Evolutionary conservation across 441 rosid species (phyloP).

Genomic region (Eutrema salsugineum): DNA sequence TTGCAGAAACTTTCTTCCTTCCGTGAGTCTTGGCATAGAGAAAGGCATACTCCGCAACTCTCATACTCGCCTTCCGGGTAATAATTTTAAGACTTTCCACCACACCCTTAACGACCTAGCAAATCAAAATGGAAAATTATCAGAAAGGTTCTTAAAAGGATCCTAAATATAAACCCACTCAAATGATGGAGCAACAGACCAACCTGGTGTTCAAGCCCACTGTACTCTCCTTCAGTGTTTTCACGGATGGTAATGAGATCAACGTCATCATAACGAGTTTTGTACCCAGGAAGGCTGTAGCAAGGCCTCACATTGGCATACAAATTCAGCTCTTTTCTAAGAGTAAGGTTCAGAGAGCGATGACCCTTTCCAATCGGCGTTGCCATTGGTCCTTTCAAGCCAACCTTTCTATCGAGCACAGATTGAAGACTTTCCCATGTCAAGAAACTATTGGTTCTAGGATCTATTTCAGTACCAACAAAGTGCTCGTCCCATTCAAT

Average conservation of each 20-base stretch:
- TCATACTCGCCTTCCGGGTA: slow-evolving; percentile 90
- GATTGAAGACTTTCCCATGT: slow-evolving; percentile 98
- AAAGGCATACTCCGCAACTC: slow-evolving; percentile 98
- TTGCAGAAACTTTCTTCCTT: slow-evolving; percentile 90
- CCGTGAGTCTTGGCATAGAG: slow-evolving; percentile 91
- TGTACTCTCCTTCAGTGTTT: slow-evolving; percentile 98
- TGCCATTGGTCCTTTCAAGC: slow-evolving; percentile 99
- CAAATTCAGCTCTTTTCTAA: slow-evolving; percentile 90
- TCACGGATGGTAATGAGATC: slow-evolving; percentile 94
- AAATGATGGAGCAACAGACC: slow-evolving; percentile 21
- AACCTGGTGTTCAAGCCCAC: slow-evolving; percentile 99
- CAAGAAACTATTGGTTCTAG: slow-evolving; percentile 88
- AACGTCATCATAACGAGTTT: slow-evolving; percentile 89
- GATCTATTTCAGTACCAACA: slow-evolving; percentile 73
- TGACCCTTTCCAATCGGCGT: slow-evolving; percentile 99
- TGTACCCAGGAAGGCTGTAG: slow-evolving; percentile 91
- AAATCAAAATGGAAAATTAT: slow-evolving; percentile 5
- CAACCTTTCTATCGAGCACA: slow-evolving; percentile 64
- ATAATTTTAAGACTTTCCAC: slow-evolving; percentile 97
- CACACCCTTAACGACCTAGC: slow-evolving; percentile 94
- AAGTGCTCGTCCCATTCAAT: slow-evolving; percentile 96
- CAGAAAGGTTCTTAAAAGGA: neutral
- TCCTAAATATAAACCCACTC: neutral
- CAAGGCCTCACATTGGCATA: slow-evolving; percentile 99
- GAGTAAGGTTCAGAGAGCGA: slow-evolving; percentile 89